Evolutionary conservation across 2,329 filamentous ascomycete genomes (phyloP), one percentile per base, ranked within the genome.

Genomic region (Corniculantispora saksenae): DNA sequence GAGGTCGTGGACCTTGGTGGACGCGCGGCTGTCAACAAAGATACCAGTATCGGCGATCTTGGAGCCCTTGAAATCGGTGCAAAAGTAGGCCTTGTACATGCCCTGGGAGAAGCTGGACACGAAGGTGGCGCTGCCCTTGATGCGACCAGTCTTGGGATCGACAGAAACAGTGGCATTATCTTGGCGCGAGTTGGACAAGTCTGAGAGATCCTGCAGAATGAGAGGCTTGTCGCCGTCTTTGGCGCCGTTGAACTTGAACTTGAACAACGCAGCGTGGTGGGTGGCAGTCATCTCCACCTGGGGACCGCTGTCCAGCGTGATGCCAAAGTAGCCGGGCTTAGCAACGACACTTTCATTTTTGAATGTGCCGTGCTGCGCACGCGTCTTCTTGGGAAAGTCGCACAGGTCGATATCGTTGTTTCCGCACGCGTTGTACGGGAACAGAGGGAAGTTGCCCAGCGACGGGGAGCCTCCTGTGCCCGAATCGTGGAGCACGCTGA

Each of bases 401-500:
- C 90, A 92, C 9, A 80, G 79, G 70, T 91, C 80, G 62, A 92
- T 75, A 47, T 88, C 83, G 66, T 90, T 85, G 17, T 79, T 82
- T 0, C 83, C 80, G 68, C 90, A 93, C 48, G 81, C 80, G 4
- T 84, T 77, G 67, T 91, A 89, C 0, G 89, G 83, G 68, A 93
- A 92, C 1, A 93, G 78, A 0, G 91, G 88, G 61, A 93, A 93
- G 71, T 91, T 92, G 17, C 90, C 91, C 19, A 92, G 77, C 4
- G 88, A 91, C 0, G 89, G 86, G 1, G 77, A 75, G 9, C 81
- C 81, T 25, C 86, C 86, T 0, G 84, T 87, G 1, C 85, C 85
- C 2, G 82, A 85, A 70, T 88, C 86, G 71, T 87, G 85, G 77
- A 87, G 80, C 45, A 82, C 80, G 15, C 82, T 85, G 74, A 87